Evolutionary conservation across 2,329 filamentous ascomycete species (phyloP), one percentile per base, ranked within the genome.

Genomic region (Trichothecium sympodiale): DNA sequence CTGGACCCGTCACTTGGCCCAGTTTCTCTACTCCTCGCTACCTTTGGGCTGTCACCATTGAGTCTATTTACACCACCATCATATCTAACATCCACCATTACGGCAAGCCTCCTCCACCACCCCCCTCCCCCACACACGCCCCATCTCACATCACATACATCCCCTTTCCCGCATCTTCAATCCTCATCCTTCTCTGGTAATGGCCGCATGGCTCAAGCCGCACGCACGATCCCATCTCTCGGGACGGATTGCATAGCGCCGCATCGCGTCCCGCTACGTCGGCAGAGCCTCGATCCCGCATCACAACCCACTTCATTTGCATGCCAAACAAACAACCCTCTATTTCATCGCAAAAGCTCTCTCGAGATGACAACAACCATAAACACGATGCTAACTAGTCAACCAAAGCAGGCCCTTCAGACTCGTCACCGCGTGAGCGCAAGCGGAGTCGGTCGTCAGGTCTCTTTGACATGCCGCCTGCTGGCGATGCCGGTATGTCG

Each of bases 361-460:
- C n/a, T n/a, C n/a, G n/a, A n/a, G n/a, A n/a, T n/a, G 6, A n/a
- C 27, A 27, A 33, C 16, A 17, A 26, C 7, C 33, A 34, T 5
- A 26, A 29, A 42, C 34, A 41, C 38, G 20, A 45, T 52, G 44
- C 53, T 59, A 37, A 59, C 42, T 20, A 17, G 29, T 20, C 29
- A 34, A 31, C 31, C 36, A 35, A 38, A 18, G 40, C 46, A 71
- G 75, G 62, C 59, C 57, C 61, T 59, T 65, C 61, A 56, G 61
- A 61, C 48, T 65, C 59, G 67, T 64, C 55, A 60, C 52, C 78
- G 46, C 78, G 83, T 57, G 82, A 83, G 48, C 64, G 80, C 50
- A 93, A 93, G 67, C 75, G 85, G 59, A 83, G 76, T 67, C 79
- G 82, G 45, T 88, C 85, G 46, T 81, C 82, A 49, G 75, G 83